Conservation (phyloP, 73 alveolate genomes). For the Uronychia setigera region DNA sequence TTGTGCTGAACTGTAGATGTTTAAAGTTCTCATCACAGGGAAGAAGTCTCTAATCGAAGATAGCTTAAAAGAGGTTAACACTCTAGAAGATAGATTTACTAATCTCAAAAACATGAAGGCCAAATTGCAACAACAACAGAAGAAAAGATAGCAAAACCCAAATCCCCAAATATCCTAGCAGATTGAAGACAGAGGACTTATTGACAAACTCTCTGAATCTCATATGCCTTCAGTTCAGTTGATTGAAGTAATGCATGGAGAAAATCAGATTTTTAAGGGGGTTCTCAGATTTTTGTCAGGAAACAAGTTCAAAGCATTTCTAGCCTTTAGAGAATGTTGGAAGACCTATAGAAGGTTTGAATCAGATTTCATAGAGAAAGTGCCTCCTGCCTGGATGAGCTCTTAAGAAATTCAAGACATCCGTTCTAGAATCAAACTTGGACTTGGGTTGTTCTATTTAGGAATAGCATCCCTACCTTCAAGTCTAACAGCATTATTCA, state of each 20-base stretch:
- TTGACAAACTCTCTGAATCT: background rate
- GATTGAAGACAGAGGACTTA: background rate
- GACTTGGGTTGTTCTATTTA: constrained; percentile 63
- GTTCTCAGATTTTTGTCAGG: constrained; percentile 54
- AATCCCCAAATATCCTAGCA: too few species aligned
- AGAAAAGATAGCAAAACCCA: too few species aligned
- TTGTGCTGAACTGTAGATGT: constrained; percentile 39
- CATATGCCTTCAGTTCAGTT: background rate
- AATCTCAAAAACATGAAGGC: too few species aligned
- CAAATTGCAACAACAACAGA: too few species aligned
- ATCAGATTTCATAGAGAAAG: background rate
- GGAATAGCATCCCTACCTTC: constrained; percentile 55
- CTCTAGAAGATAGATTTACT: constrained; percentile 9
- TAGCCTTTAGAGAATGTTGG: constrained; percentile 55
- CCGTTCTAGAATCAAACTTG: constrained; percentile 46
- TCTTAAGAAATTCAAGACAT: constrained; percentile 15
- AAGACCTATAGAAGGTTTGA: constrained; percentile 57
- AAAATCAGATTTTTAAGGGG: constrained; percentile 52
- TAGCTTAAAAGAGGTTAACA: constrained; percentile 18
- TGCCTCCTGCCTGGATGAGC: background rate
- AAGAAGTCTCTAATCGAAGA: constrained; percentile 39
- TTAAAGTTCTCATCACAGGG: constrained; percentile 65
- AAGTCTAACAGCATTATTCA: constrained; percentile 38
- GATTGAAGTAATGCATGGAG: constrained; percentile 43
- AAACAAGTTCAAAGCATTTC: constrained; percentile 60